phyloP scores from a whole-genome alignment of 495 filamentous ascomycete genomes.

The Xylona heveae region DNA sequence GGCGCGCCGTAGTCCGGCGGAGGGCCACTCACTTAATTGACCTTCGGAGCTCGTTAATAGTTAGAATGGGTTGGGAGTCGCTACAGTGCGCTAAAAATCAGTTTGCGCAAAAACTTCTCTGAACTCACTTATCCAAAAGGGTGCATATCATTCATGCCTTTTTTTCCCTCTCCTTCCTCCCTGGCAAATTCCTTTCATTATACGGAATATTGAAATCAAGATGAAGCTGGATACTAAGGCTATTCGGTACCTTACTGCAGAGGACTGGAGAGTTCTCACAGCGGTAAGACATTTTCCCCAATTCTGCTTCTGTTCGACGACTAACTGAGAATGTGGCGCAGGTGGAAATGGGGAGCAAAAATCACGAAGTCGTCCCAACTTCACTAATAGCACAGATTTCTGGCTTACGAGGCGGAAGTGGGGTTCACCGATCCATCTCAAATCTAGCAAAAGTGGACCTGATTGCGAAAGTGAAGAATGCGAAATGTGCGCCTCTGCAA shows the following conservation, averaged over 20 bases:
- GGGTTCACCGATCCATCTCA: slow-evolving; percentile 75
- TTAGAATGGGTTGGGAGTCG: no score
- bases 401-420: slow-evolving; percentile 57
- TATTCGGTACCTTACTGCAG: slow-evolving; percentile 72
- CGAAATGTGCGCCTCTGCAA: slow-evolving; percentile 37
- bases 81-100: no score
- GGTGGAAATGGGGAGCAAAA: slow-evolving; percentile 84
- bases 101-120: no score
- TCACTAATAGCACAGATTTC: slow-evolving; percentile 68
- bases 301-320: slow-evolving; percentile 8
- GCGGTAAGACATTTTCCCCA: slow-evolving; percentile 36
- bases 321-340: slow-evolving; percentile 21
- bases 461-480: slow-evolving; percentile 83
- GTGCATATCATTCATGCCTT: no score
- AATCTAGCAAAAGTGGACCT: slow-evolving; percentile 79
- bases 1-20: no score
- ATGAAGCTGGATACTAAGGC: slow-evolving; percentile 91
- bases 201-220: slow-evolving; percentile 9
- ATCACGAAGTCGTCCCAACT: slow-evolving; percentile 92
- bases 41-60: no score
- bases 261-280: slow-evolving; percentile 90
- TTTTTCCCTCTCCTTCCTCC: not conserved
- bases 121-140: slow-evolving; percentile 1
- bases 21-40: no score
- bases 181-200: slow-evolving; percentile 9